A percentile compares a stretch with the other conserved stretches of the same genome.
These are phyloP conservation scores for Fonsecaea multimorphosa DNA, from an alignment of 2,329 filamentous ascomycete genomes.

Conservation along the genomic window DNA sequence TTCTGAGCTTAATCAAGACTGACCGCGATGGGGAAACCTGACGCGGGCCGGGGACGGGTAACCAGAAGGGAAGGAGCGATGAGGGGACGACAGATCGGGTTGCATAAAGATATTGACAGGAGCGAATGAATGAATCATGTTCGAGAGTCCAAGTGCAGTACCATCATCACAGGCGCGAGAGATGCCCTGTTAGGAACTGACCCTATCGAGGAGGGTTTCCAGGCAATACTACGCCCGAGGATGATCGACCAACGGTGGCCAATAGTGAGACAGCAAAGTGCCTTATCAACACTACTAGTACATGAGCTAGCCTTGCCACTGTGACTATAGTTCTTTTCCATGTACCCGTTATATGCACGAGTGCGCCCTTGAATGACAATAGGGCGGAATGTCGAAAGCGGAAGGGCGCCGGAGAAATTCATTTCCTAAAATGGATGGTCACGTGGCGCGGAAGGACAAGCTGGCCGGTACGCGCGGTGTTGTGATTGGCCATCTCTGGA, in stretches of 20 bases:
- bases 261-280: background rate
- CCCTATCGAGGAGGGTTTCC: background rate
- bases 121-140: background rate
- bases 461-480: too few relatives aligned
- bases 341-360: background rate
- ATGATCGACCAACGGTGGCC: background rate
- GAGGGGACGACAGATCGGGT: background rate
- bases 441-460: too few relatives aligned
- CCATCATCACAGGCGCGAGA: background rate
- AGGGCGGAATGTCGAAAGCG: background rate
- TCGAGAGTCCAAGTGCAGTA: background rate
- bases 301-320: background rate
- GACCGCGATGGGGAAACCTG: background rate
- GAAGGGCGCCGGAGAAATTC: background rate
- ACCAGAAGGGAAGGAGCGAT: background rate
- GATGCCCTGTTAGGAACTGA: background rate
- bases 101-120: slow-evolving; percentile 3
- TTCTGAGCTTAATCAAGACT: slow-evolving; percentile 13
- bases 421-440: background rate
- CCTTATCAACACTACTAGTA: background rate
- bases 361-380: slow-evolving; percentile 6
- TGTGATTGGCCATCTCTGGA: slow-evolving; percentile 21
- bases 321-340: background rate
- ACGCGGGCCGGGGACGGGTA: background rate
- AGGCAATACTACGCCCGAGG: background rate